These are phyloP conservation scores for Castanea mollissima DNA, from an alignment of 306 rosid species.

Conservation along the genomic window DNA sequence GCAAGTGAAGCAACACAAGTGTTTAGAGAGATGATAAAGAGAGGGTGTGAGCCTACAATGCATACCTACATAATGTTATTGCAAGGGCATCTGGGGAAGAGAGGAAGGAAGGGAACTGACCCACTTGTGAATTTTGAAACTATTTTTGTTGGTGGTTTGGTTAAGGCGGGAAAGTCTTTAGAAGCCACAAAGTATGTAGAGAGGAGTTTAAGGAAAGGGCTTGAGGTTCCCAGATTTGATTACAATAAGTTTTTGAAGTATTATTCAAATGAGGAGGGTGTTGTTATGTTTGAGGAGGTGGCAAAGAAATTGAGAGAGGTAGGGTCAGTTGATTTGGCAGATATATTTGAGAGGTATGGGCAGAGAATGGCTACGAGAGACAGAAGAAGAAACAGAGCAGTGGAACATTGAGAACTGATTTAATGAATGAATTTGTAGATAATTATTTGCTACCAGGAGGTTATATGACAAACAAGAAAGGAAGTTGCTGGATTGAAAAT, in stretches of 20 bases:
- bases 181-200: constrained; percentile 86
- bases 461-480: too few species aligned
- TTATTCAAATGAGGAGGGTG: constrained; percentile 81
- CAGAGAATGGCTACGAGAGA: constrained; percentile 84
- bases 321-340: constrained; percentile 86
- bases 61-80: constrained; percentile 53
- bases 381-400: constrained; percentile 50
- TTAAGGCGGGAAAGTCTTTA: constrained; percentile 45
- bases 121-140: constrained; percentile 77
- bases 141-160: constrained; percentile 77
- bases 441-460: too few species aligned
- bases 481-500: too few species aligned
- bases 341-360: constrained; percentile 78
- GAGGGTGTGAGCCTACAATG: constrained; percentile 46
- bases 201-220: constrained; percentile 75
- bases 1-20: constrained; percentile 76
- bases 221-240: constrained; percentile 89
- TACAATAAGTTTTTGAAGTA: constrained; percentile 75
- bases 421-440: too few species aligned
- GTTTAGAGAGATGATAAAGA: constrained; percentile 60
- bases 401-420: background rate
- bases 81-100: constrained; percentile 71
- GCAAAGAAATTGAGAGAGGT: constrained; percentile 75
- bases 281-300: constrained; percentile 69
- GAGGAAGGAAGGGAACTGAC: constrained; percentile 64